Base-by-base conservation (phyloP, 352 stramenopile species). In the Pythium vanterpoolii region DNA sequence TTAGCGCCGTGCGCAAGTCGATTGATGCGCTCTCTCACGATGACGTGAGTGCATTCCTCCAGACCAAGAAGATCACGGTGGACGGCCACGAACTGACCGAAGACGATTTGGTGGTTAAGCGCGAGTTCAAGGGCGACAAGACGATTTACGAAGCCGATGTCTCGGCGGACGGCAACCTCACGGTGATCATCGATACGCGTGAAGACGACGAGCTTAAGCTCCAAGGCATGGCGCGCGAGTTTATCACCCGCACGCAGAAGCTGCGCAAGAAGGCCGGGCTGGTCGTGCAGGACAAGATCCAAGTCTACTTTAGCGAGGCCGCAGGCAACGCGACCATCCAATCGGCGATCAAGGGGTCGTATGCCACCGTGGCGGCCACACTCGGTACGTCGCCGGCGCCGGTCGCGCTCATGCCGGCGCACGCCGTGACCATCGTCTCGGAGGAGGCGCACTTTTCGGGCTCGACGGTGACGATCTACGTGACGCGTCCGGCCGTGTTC, bases 161-260 rank as follows among this genome's bases (percentile, higher is more conserved):
- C 27, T 96, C 83, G 31, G 65, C 72, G 0, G 86, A 97, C 60
- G 90, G 95, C 51, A 90, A 95, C 66, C 77, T 98, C 24, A 93
- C 98, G 57, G 92, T 99, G 24, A 89, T 97, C 31, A 87, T 99
- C 49, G 96, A 99, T 73, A 97, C 86, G 26, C 92, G 89, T 28
- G 86, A 98, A 69, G 95, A 99, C 72, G 93, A 99, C 59, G 77
- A 97, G 57, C 93, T 99, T 14, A 90, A 98, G 53, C 79, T 86
- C 57, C 86, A 97, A 58, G 96, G 95, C 48, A 90, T 87, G 58
- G 90, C 96, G 3, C 93, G 98, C 61, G 96, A 99, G 69, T 84
- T 99, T 46, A 96, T 99, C 60, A 99, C 97, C 65, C 89, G 93
- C 38, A 95, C 99, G 65, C 98, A 99, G 73, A 98, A 99, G 76